phyloP scores from a whole-genome alignment of 2,329 filamentous ascomycete genomes.

The Pseudogymnoascus sp. region DNA sequence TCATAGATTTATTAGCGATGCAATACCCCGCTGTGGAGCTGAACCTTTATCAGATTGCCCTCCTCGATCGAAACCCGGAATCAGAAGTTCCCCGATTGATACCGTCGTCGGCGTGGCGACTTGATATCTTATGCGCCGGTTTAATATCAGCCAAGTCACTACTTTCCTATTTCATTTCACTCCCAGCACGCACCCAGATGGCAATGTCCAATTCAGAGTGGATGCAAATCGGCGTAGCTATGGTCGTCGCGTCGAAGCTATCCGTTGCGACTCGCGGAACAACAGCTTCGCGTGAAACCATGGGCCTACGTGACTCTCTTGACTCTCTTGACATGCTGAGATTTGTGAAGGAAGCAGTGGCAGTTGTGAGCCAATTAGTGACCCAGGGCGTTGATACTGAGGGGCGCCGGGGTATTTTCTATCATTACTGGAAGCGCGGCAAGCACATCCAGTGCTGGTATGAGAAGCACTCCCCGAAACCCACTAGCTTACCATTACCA shows the following conservation, averaged over 20 bases:
- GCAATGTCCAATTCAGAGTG: conserved; percentile 33
- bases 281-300: neutral
- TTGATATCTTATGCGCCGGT: conserved; percentile 15
- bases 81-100: conserved; percentile 22
- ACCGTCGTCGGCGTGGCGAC: conserved; percentile 11
- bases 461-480: neutral
- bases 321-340: neutral
- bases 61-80: conserved; percentile 14
- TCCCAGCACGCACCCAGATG: conserved; percentile 30
- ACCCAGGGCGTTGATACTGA: neutral
- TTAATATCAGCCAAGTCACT: conserved; percentile 23
- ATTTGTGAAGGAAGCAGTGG: neutral
- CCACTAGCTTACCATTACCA: neutral
- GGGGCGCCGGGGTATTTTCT: neutral
- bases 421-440: neutral
- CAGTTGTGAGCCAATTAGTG: neutral
- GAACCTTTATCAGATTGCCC: conserved; percentile 33
- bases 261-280: neutral
- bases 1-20: conserved; percentile 31
- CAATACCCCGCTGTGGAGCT: conserved; percentile 33
- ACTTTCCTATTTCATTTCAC: conserved; percentile 28
- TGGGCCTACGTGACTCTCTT: neutral
- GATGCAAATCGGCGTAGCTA: conserved; percentile 33
- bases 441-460: neutral
- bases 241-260: conserved; percentile 12